Percentiles rank a stretch among this genome's conserved stretches.
Evolutionary conservation across 2,329 filamentous ascomycete species (phyloP).

Genomic region (Amauroascus verrucosus): DNA sequence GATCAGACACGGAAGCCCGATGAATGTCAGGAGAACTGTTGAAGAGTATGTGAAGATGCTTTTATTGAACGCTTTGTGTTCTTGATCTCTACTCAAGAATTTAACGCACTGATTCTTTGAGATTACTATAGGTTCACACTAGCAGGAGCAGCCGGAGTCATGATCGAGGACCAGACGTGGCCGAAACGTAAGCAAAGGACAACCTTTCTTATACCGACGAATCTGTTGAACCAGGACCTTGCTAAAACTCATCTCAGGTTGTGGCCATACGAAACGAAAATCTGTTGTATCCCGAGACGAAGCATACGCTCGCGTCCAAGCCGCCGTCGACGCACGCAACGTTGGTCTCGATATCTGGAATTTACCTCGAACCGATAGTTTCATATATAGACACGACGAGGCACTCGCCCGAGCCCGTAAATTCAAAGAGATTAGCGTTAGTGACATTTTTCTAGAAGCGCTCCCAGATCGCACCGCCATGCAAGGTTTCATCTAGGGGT

Average conservation of each 20-base stretch:
- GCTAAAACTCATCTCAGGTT: slow-evolving; percentile 23
- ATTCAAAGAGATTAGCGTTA: slow-evolving; percentile 37
- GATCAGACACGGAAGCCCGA: slow-evolving; percentile 42
- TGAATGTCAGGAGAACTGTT: slow-evolving; percentile 41
- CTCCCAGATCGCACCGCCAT: slow-evolving; percentile 38
- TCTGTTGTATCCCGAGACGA: slow-evolving; percentile 38
- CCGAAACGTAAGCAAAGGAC: slow-evolving; percentile 34
- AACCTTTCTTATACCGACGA: too few species aligned
- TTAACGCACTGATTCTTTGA: neutral
- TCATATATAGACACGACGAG: slow-evolving; percentile 38
- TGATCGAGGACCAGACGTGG: slow-evolving; percentile 43
- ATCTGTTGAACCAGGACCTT: neutral
- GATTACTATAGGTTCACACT: slow-evolving; percentile 20
- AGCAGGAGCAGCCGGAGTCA: slow-evolving; percentile 32
- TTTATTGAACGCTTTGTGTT: too few species aligned
- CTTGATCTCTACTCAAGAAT: too few species aligned
- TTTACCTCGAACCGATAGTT: slow-evolving; percentile 37
- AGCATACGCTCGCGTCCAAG: slow-evolving; percentile 39
- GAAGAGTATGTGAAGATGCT: slow-evolving; percentile 27
- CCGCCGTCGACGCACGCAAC: slow-evolving; percentile 39
- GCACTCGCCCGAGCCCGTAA: slow-evolving; percentile 35
- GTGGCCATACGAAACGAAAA: slow-evolving; percentile 40
- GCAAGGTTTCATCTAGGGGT: slow-evolving; percentile 29
- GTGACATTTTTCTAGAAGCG: slow-evolving; percentile 40
- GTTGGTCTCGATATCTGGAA: slow-evolving; percentile 40